A percentile compares a stretch with the other conserved stretches of the same genome.
phyloP scores from a whole-genome alignment of 345 rosid genomes.

The Schrenkiella parvula region DNA sequence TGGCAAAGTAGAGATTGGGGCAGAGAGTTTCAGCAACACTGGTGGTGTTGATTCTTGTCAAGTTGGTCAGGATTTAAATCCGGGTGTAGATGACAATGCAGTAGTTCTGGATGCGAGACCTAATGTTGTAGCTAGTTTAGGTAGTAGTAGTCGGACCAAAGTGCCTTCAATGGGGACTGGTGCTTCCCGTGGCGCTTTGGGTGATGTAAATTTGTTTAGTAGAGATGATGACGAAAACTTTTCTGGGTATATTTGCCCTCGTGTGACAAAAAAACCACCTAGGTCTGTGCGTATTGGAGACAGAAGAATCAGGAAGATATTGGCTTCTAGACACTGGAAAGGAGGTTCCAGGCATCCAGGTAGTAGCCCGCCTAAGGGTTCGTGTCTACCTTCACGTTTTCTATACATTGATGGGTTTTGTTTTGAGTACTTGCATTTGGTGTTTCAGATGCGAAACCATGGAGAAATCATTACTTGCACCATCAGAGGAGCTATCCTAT shows the following conservation, averaged over 20 bases:
- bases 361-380: constrained; percentile 15
- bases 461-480: constrained; percentile 51
- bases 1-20: constrained; percentile 44
- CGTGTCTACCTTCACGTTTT: background rate
- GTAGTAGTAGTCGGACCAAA: constrained; percentile 45
- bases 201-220: constrained; percentile 72
- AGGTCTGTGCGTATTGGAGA: constrained; percentile 75
- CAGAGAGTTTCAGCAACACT: constrained; percentile 37
- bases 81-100: constrained; percentile 43
- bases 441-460: constrained; percentile 48
- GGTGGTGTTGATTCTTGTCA: constrained; percentile 33
- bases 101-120: constrained; percentile 56
- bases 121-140: constrained; percentile 52
- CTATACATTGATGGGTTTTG: background rate
- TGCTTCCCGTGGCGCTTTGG: constrained; percentile 43
- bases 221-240: constrained; percentile 98
- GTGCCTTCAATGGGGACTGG: constrained; percentile 34
- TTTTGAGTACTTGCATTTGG: constrained; percentile 4
- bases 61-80: constrained; percentile 30
- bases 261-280: constrained; percentile 44
- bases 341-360: constrained; percentile 57
- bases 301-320: constrained; percentile 86
- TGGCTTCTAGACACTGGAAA: constrained; percentile 91
- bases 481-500: constrained; percentile 78
- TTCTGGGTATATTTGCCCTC: constrained; percentile 70